A percentile compares a stretch with the other conserved stretches of the same genome.
Conservation (phyloP, 768 basidiomycete species). For the Termitomyces sp. region DNA sequence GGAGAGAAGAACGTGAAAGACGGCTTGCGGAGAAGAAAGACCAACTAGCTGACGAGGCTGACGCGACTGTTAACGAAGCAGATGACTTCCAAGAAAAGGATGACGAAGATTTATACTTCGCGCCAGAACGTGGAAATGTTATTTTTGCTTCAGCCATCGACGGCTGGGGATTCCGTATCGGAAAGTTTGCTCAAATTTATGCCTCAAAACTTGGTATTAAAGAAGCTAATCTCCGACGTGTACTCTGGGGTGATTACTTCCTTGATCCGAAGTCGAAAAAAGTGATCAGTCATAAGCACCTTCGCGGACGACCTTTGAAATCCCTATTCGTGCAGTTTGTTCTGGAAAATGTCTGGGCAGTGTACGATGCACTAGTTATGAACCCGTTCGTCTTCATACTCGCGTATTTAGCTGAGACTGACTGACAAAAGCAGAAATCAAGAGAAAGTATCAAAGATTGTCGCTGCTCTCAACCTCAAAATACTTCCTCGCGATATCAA, state of each 20-base stretch:
- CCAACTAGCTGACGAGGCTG: slow-evolving; percentile 57
- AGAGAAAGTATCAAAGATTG: slow-evolving; percentile 86
- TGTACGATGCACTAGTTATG: slow-evolving; percentile 84
- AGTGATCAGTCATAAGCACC: slow-evolving; percentile 86
- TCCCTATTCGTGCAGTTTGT: slow-evolving; percentile 97
- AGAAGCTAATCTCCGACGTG: slow-evolving; percentile 77
- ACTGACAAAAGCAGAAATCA: slow-evolving; percentile 53
- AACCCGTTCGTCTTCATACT: slow-evolving; percentile 67
- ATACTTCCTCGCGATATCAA: slow-evolving; percentile 85
- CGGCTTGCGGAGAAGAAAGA: slow-evolving; percentile 76
- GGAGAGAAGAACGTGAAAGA: slow-evolving; percentile 88
- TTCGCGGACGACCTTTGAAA: slow-evolving; percentile 82
- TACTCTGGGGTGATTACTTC: slow-evolving; percentile 97
- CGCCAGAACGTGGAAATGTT: slow-evolving; percentile 92
- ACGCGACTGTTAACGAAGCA: slow-evolving; percentile 49
- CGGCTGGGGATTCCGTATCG: slow-evolving; percentile 95
- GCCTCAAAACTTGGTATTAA: slow-evolving; percentile 86
- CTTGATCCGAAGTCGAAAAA: slow-evolving; percentile 94
- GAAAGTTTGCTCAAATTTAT: slow-evolving; percentile 91
- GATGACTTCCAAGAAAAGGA: slow-evolving; percentile 90
- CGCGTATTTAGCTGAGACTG: slow-evolving; percentile 11
- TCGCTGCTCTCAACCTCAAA: slow-evolving; percentile 73
- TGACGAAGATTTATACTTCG: slow-evolving; percentile 96
- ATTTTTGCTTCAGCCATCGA: slow-evolving; percentile 94
- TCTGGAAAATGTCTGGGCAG: slow-evolving; percentile 94